Evolutionary conservation across 2,329 filamentous ascomycete species (phyloP).

Genomic region (Colletotrichum sp.): DNA sequence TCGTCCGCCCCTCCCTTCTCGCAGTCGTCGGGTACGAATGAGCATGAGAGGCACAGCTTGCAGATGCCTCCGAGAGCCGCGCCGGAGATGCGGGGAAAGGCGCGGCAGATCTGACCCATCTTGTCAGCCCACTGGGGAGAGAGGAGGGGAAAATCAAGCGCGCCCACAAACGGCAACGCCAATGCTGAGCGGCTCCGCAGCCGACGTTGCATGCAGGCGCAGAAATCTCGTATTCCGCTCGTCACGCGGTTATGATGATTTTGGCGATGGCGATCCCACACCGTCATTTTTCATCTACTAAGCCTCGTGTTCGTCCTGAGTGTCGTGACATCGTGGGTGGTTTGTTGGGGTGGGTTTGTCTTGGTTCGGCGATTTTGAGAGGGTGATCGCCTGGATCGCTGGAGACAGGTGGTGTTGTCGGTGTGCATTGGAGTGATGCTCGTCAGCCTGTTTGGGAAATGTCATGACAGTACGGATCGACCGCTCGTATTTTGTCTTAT

Average conservation of each 20-base stretch:
- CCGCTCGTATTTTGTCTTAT: not conserved
- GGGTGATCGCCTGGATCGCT: not conserved
- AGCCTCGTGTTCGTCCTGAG: not conserved
- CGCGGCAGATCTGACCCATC: not conserved
- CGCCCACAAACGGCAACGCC: not conserved
- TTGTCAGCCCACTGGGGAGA: not conserved
- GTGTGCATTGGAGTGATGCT: not conserved
- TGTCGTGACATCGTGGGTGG: not conserved
- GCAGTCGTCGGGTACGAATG: not conserved
- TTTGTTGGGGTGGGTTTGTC: not conserved
- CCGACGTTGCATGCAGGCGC: conserved; percentile 6
- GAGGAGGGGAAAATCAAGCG: not conserved
- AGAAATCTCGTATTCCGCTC: conserved; percentile 4
- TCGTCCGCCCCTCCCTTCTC: not conserved
- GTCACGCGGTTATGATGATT: not conserved
- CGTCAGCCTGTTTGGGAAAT: not conserved
- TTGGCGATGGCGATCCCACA: not conserved
- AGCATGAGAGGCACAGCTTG: not conserved
- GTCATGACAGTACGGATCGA: not conserved
- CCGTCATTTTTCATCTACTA: not conserved
- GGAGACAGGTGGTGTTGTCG: not conserved
- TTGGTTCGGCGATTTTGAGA: not conserved
- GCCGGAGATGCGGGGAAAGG: conserved; percentile 7
- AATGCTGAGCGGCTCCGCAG: not conserved
- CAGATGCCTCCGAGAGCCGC: not conserved